These are phyloP conservation scores for Metarhizium sp. DNA, from an alignment of 2,329 filamentous ascomycete genomes.

Conservation along the genomic window DNA sequence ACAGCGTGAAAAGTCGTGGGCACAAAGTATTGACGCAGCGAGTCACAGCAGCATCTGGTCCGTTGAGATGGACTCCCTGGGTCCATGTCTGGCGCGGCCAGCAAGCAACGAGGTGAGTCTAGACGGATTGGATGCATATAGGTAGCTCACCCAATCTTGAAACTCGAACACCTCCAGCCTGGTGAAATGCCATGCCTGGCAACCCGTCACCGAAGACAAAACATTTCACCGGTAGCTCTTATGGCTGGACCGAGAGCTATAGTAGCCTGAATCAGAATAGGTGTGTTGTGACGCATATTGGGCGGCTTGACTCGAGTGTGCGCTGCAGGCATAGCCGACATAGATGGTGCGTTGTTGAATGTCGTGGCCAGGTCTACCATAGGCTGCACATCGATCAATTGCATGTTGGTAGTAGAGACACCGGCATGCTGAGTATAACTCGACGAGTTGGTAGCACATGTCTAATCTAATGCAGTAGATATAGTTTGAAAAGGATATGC, in stretches of 20 bases:
- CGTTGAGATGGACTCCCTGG: neutral
- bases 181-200: constrained; percentile 29
- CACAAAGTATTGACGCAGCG: neutral
- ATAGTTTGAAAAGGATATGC: neutral
- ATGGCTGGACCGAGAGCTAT: constrained; percentile 37
- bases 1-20: constrained; percentile 7
- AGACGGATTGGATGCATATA: constrained; percentile 39
- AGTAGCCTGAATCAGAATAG: constrained; percentile 47
- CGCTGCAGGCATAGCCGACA: constrained; percentile 68
- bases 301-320: constrained; percentile 23
- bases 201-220: constrained; percentile 41
- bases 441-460: constrained; percentile 85
- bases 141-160: constrained; percentile 36
- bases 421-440: constrained; percentile 77
- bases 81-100: constrained; percentile 25
- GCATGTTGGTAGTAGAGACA: constrained; percentile 85
- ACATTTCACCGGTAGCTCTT: constrained; percentile 43
- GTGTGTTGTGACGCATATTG: constrained; percentile 29
- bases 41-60: neutral
- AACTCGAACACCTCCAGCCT: constrained; percentile 34
- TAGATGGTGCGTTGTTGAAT: constrained; percentile 68
- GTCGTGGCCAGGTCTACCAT: constrained; percentile 62
- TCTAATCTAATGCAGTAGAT: constrained; percentile 12
- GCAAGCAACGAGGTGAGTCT: constrained; percentile 39
- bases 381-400: constrained; percentile 70